A percentile compares a stretch with the other conserved stretches of the same genome.
These are phyloP conservation scores for Ophiostoma pallidulum DNA, from an alignment of 2,329 filamentous ascomycete genomes.

Conservation along the genomic window DNA sequence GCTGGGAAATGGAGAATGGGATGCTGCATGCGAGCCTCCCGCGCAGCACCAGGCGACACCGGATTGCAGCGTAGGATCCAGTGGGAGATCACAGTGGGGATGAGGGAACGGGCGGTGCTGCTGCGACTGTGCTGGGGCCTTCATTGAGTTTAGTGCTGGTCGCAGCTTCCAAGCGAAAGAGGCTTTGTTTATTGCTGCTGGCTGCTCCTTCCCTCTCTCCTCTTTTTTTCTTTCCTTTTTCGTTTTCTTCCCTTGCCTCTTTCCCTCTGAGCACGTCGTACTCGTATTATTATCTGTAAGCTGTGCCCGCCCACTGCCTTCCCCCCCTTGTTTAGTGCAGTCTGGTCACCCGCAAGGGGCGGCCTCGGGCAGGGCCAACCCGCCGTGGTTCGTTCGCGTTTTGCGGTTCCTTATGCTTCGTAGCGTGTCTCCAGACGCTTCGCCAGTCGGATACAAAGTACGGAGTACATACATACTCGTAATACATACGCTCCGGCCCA, in stretches of 20 bases:
- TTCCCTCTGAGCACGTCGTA: too few relatives aligned
- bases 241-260: neutral
- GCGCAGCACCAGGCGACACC: neutral
- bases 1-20: too few relatives aligned
- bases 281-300: too few relatives aligned
- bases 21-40: too few relatives aligned
- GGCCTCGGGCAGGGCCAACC: slow-evolving; percentile 11
- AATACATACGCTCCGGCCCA: too few relatives aligned
- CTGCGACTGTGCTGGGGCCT: neutral
- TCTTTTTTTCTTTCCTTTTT: neutral
- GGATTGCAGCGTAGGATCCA: neutral
- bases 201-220: neutral
- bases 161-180: slow-evolving; percentile 4
- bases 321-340: neutral
- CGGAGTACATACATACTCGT: too few relatives aligned
- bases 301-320: neutral
- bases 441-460: too few relatives aligned
- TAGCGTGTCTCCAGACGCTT: neutral
- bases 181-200: neutral
- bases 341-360: slow-evolving; percentile 2
- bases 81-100: slow-evolving; percentile 6
- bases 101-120: neutral
- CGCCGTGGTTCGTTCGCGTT: slow-evolving; percentile 1
- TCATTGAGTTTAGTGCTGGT: slow-evolving; percentile 2
- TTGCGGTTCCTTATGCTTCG: too few relatives aligned